phyloP scores from a whole-genome alignment of 1,139 yeast genomes.

The Blastobotrys persicus region DNA sequence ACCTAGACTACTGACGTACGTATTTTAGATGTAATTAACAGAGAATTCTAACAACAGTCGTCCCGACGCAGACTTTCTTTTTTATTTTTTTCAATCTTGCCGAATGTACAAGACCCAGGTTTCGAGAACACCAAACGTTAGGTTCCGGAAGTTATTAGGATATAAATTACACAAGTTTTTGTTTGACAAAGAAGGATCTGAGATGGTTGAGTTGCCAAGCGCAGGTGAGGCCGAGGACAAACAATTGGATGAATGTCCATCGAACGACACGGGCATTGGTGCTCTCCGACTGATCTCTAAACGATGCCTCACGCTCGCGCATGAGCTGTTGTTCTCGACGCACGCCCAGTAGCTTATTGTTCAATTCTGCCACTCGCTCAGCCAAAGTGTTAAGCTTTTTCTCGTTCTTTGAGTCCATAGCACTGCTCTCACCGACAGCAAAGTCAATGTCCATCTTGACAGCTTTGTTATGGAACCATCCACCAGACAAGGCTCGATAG shows the following conservation, averaged over 20 bases:
- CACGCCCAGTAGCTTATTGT: slow-evolving; percentile 54
- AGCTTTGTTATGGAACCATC: slow-evolving; percentile 53
- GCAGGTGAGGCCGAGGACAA: slow-evolving; percentile 56
- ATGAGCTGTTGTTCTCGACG: slow-evolving; percentile 64
- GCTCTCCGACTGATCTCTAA: slow-evolving; percentile 64
- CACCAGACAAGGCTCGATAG: slow-evolving; percentile 60
- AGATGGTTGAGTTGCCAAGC: slow-evolving; percentile 67
- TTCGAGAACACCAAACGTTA: too few species aligned
- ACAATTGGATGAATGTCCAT: slow-evolving; percentile 63
- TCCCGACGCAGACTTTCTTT: background rate
- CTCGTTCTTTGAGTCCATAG: slow-evolving; percentile 52
- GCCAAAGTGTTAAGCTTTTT: slow-evolving; percentile 50
- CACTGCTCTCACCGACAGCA: slow-evolving; percentile 51
- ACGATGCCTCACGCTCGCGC: slow-evolving; percentile 66
- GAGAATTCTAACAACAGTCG: background rate
- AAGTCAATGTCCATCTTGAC: slow-evolving; percentile 50
- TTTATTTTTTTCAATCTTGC: too few species aligned
- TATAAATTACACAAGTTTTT: slow-evolving; percentile 50
- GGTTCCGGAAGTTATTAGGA: too few species aligned
- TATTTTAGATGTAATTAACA: background rate
- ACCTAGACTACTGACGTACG: background rate
- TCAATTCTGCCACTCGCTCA: slow-evolving; percentile 51
- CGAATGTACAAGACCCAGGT: too few species aligned
- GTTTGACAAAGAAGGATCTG: slow-evolving; percentile 63
- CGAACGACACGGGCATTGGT: slow-evolving; percentile 63